Conservation (phyloP, 345 rosid genomes). For the Jatropha curcas region DNA sequence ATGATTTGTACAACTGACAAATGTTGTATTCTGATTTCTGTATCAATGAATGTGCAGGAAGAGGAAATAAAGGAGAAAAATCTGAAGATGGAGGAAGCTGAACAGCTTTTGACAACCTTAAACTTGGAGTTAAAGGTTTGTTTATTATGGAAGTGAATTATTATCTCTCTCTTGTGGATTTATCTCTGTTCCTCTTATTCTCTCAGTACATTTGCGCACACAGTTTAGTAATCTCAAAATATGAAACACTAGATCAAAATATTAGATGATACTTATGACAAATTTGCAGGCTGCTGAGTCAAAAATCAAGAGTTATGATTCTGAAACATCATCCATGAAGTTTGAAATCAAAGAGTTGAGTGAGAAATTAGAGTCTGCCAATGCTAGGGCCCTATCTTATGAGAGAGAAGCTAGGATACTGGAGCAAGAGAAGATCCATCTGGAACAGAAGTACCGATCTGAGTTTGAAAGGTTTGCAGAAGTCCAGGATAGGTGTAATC, state of each 20-base stretch:
- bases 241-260: slow-evolving; percentile 1
- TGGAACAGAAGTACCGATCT: slow-evolving; percentile 77
- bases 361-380: slow-evolving; percentile 69
- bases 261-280: slow-evolving; percentile 11
- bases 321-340: slow-evolving; percentile 63
- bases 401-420: slow-evolving; percentile 75
- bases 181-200: background rate
- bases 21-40: slow-evolving; percentile 3
- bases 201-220: background rate
- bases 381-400: slow-evolving; percentile 64
- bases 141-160: background rate
- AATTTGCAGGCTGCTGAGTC: slow-evolving; percentile 87
- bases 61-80: slow-evolving; percentile 74
- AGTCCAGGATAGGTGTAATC: slow-evolving; percentile 73
- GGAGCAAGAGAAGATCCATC: slow-evolving; percentile 84
- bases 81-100: slow-evolving; percentile 68
- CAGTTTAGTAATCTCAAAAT: background rate
- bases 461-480: slow-evolving; percentile 85
- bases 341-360: slow-evolving; percentile 52
- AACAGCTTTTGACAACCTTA: slow-evolving; percentile 73
- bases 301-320: slow-evolving; percentile 68
- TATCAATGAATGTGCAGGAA: slow-evolving; percentile 54
- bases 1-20: no score
- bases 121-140: slow-evolving; percentile 87
- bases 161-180: background rate